Evolutionary conservation across 805 yeast species (phyloP).

Genomic region (Hyphopichia homilentoma): DNA sequence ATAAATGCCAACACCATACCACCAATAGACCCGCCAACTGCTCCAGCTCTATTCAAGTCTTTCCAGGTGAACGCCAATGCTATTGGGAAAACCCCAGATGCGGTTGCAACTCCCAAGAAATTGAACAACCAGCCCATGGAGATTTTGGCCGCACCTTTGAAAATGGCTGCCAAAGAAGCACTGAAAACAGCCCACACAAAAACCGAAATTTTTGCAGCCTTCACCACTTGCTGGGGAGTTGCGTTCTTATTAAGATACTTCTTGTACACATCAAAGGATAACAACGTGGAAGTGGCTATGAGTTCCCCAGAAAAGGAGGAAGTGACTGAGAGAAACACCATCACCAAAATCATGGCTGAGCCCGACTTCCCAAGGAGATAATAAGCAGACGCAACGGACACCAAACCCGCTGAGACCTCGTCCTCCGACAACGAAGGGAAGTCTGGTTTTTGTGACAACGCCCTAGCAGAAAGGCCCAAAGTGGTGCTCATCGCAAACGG

Average conservation of each 20-base stretch:
- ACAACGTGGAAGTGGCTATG: constrained; percentile 37
- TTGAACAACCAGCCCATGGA: constrained; percentile 37
- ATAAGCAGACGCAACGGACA: constrained; percentile 16
- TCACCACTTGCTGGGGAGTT: constrained; percentile 32
- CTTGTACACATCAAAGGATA: constrained; percentile 23
- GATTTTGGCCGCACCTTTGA: constrained; percentile 21
- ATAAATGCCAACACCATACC: constrained; percentile 33
- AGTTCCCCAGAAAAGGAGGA: constrained; percentile 40
- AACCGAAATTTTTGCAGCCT: constrained; percentile 29
- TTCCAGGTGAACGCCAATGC: constrained; percentile 24
- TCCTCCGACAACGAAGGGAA: constrained; percentile 12
- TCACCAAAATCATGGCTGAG: constrained; percentile 23
- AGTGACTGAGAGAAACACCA: constrained; percentile 38
- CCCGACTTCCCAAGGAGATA: constrained; percentile 24
- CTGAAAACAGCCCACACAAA: constrained; percentile 19
- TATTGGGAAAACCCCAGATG: constrained; percentile 24
- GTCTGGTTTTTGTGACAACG: constrained; percentile 17
- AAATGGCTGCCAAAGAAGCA: constrained; percentile 17
- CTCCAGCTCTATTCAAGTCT: constrained; percentile 31
- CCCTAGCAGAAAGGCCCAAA: constrained; percentile 38
- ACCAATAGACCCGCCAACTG: constrained; percentile 33
- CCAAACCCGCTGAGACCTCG: constrained; percentile 19
- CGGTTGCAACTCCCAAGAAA: constrained; percentile 24
- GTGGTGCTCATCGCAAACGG: constrained; percentile 23
- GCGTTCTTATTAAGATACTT: constrained; percentile 26